Base-by-base conservation (phyloP, 164 flowering plant genomes). In the Berberis thunbergii region DNA sequence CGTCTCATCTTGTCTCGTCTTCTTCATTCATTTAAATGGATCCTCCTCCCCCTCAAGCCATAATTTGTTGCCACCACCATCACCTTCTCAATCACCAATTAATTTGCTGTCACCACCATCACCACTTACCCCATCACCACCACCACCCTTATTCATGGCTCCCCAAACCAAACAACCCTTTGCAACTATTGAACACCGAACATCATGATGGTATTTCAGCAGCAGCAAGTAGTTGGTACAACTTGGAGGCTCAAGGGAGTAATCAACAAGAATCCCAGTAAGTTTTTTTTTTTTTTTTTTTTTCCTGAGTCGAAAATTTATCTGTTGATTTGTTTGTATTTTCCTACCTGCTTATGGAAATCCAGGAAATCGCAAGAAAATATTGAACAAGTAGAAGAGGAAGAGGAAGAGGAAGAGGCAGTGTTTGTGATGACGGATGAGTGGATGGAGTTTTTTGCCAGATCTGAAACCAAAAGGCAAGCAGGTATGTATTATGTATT, bases 361-460 rank as follows among this genome's bases (percentile, higher is more conserved):
- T n/a, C 43, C 42, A 74, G 75, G 64, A 39, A 59, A 49, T 44
- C 63, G 59, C 60, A 43, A 54, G 72, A 75, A 46, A 41, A 41
- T 2, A 48, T 11, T 40, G 83, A 75, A 44, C 76, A 66, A 1
- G 83, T 73, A 44, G 88, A 49, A 6, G 55, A 38, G 13, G 82
- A 77, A 45, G 79, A 70, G 1, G 83, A 75, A 42, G 88, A 81
- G 6, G 86, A 77, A 50, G 90, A 87, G 3, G 81, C 84, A 0
- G 60, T 84, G 54, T 82, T 78, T 74, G 90, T 86, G 48, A 60
- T 88, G 68, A 84, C 87, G 1, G 90, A 84, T 70, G 92, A 88
- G 75, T 83, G 92, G 90, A 77, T 77, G 78, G 90, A 84, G 39
- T 86, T 88, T 72, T 88, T 88, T 63, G 90, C 87, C 0, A 82